Evolutionary conservation across 2,329 filamentous ascomycete genomes (phyloP).

Genomic region (Ascochyta koolunga): DNA sequence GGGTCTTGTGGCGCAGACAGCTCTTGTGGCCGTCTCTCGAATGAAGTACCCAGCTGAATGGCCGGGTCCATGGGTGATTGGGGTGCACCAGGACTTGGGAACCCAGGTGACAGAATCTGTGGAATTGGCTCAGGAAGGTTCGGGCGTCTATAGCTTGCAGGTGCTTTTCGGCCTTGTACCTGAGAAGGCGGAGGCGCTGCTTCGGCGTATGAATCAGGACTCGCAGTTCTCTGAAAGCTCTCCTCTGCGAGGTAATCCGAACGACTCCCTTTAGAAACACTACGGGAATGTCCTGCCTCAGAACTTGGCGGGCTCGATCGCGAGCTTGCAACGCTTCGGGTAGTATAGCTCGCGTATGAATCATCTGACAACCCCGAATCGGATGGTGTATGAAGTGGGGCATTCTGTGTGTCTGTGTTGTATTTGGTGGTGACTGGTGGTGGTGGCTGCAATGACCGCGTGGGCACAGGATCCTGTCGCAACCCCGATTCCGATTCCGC

Average conservation of each 20-base stretch:
- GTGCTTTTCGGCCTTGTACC: slow-evolving; percentile 21
- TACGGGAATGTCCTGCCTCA: slow-evolving; percentile 42
- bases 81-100: slow-evolving; percentile 29
- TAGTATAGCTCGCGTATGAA: slow-evolving; percentile 43
- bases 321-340: slow-evolving; percentile 45
- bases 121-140: slow-evolving; percentile 29
- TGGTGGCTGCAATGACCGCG: slow-evolving; percentile 28
- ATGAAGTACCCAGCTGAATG: slow-evolving; percentile 42
- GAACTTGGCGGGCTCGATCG: slow-evolving; percentile 49
- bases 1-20: slow-evolving; percentile 20
- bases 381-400: slow-evolving; percentile 46
- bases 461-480: slow-evolving; percentile 7
- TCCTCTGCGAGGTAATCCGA: slow-evolving; percentile 32
- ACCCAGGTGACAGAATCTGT: slow-evolving; percentile 29
- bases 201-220: slow-evolving; percentile 39
- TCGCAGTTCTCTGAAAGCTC: slow-evolving; percentile 32
- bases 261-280: slow-evolving; percentile 36
- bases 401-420: slow-evolving; percentile 32
- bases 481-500: slow-evolving; percentile 24
- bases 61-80: slow-evolving; percentile 50
- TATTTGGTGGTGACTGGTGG: slow-evolving; percentile 23
- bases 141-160: slow-evolving; percentile 28
- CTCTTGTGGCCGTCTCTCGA: slow-evolving; percentile 25
- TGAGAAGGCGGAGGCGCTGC: slow-evolving; percentile 21
- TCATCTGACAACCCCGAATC: slow-evolving; percentile 50